These are phyloP conservation scores for Ambrosiella beaveri DNA, from an alignment of 2,329 filamentous ascomycete species.

Conservation along the genomic window DNA sequence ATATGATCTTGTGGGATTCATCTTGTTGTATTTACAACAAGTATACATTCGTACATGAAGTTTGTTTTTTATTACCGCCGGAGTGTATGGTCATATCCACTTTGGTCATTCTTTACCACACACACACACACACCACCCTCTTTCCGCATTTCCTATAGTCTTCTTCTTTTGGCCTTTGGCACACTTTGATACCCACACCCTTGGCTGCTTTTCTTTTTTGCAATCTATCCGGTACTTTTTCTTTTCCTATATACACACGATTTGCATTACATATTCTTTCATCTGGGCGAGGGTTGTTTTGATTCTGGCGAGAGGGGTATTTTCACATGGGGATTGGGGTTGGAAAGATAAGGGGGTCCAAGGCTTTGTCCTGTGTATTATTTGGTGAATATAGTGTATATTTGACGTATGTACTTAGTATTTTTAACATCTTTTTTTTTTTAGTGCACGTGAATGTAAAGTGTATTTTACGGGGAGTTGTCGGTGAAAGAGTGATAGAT, in stretches of 20 bases:
- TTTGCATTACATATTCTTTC: not conserved
- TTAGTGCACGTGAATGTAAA: too few species aligned
- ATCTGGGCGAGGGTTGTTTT: not conserved
- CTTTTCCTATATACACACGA: not conserved
- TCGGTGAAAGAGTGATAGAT: too few species aligned
- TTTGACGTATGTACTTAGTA: not conserved
- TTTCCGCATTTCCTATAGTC: conserved; percentile 1
- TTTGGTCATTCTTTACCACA: too few species aligned
- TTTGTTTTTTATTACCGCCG: too few species aligned
- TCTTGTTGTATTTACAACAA: too few species aligned
- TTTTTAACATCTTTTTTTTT: too few species aligned
- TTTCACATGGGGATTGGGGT: not conserved
- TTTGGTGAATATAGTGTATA: not conserved
- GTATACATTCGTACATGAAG: not conserved
- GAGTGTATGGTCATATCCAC: too few species aligned
- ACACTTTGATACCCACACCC: conserved; percentile 15
- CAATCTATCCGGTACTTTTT: not conserved
- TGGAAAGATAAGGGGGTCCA: too few species aligned
- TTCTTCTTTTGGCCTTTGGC: conserved; percentile 6
- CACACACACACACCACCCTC: not conserved
- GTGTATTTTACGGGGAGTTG: too few species aligned
- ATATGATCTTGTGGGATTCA: not conserved
- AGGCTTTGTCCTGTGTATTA: not conserved
- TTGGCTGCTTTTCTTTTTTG: not conserved
- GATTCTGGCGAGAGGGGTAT: not conserved